Conservation (phyloP, 106 monocot genomes). For the Amphibolis antarctica region DNA sequence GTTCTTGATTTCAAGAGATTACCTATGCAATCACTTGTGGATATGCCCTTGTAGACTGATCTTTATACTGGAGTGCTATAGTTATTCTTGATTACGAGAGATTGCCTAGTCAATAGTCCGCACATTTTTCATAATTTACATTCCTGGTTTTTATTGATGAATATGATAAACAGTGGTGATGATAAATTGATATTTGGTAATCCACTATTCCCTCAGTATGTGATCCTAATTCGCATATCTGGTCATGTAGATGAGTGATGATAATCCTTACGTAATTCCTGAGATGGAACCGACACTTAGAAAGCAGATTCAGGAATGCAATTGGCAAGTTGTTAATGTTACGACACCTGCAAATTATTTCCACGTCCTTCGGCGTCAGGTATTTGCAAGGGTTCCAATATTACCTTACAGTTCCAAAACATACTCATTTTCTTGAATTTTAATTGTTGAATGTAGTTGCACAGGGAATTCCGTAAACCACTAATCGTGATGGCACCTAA, state of each 20-base stretch:
- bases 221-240: background rate
- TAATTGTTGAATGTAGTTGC: conserved; percentile 35
- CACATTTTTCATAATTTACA: no score
- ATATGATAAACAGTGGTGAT: no score
- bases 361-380: conserved; percentile 93
- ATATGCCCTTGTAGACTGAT: no score
- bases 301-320: conserved; percentile 94
- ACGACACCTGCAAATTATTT: conserved; percentile 99
- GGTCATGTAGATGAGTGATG: conserved; percentile 87
- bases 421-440: background rate
- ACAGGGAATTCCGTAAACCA: conserved; percentile 95
- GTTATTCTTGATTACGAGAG: no score
- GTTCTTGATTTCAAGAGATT: no score
- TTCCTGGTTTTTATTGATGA: no score
- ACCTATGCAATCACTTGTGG: no score
- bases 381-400: conserved; percentile 2
- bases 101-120: no score
- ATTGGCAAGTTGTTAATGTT: conserved; percentile 97
- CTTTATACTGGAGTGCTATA: no score
- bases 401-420: background rate
- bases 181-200: no score
- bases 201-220: no score
- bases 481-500: conserved; percentile 88
- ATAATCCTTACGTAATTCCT: conserved; percentile 81
- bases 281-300: conserved; percentile 95